Evolutionary conservation across 2,329 filamentous ascomycete genomes (phyloP).

Genomic region (Ophiocordyceps unilateralis): DNA sequence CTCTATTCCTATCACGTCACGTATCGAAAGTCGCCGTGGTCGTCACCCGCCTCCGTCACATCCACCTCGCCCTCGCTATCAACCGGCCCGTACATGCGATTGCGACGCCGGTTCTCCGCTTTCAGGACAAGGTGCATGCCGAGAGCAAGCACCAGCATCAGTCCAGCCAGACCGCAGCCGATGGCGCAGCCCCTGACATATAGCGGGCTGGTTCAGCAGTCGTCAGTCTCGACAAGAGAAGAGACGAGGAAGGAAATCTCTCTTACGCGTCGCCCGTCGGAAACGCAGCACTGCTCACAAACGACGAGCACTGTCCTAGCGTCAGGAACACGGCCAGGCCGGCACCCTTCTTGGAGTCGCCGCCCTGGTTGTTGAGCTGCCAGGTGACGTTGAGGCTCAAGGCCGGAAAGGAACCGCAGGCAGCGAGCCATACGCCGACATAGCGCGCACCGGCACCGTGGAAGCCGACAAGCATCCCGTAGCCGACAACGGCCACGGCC

Average conservation of each 20-base stretch:
- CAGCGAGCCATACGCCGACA: constrained; percentile 18
- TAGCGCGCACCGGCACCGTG: constrained; percentile 14
- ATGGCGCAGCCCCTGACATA: constrained; percentile 6
- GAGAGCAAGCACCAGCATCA: constrained; percentile 4
- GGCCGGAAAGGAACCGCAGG: constrained; percentile 12
- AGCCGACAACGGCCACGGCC: constrained; percentile 12
- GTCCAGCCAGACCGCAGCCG: constrained; percentile 6
- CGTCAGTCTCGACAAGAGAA: background rate
- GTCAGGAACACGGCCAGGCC: constrained; percentile 6
- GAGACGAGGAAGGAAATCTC: background rate
- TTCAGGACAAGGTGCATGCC: constrained; percentile 4
- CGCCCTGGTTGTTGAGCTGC: constrained; percentile 14
- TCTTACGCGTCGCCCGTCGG: constrained; percentile 8
- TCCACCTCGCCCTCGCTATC: constrained; percentile 3
- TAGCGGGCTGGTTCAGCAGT: constrained; percentile 2
- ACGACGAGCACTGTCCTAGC: constrained; percentile 13
- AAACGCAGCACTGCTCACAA: constrained; percentile 10
- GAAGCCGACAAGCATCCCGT: constrained; percentile 10
- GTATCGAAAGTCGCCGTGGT: constrained; percentile 6
- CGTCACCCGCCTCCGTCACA: constrained; percentile 6
- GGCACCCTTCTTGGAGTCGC: constrained; percentile 12
- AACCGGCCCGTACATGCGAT: constrained; percentile 3
- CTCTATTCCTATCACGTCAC: constrained; percentile 5
- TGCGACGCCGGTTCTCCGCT: constrained; percentile 5
- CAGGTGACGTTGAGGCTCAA: constrained; percentile 13